These are phyloP conservation scores for Diutina neorugosa DNA, from an alignment of 1,139 yeast genomes.

Conservation along the genomic window DNA sequence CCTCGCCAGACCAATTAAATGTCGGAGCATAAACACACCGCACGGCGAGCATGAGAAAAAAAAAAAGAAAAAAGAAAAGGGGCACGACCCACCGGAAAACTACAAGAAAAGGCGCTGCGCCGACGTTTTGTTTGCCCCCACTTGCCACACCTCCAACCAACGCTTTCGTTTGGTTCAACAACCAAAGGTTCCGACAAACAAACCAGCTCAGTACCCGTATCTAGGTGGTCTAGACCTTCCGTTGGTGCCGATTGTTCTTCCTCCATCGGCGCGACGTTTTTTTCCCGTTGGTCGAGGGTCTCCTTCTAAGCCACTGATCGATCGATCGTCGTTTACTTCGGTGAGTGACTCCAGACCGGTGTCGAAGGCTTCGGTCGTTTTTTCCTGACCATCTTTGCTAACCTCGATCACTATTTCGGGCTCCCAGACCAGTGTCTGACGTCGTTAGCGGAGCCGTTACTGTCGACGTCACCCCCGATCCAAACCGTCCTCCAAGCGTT, in stretches of 20 bases:
- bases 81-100: neutral
- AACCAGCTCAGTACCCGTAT: no score
- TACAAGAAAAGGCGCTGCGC: neutral
- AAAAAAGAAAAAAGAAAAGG: neutral
- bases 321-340: neutral
- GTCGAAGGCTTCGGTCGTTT: no score
- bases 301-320: no score
- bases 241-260: neutral
- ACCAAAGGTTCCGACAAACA: no score
- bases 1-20: neutral
- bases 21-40: neutral
- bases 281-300: neutral
- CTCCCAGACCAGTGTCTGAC: neutral
- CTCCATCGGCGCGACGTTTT: neutral
- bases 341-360: neutral
- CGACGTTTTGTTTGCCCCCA: neutral
- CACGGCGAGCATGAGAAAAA: neutral
- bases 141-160: neutral
- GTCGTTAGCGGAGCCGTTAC: neutral
- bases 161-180: no score
- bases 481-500: neutral
- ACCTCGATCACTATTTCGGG: neutral
- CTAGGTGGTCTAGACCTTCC: no score
- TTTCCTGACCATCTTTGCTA: neutral
- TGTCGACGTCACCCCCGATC: neutral